Base-by-base conservation (phyloP, 148 eudicot species). In the Persicaria tinctoria region DNA sequence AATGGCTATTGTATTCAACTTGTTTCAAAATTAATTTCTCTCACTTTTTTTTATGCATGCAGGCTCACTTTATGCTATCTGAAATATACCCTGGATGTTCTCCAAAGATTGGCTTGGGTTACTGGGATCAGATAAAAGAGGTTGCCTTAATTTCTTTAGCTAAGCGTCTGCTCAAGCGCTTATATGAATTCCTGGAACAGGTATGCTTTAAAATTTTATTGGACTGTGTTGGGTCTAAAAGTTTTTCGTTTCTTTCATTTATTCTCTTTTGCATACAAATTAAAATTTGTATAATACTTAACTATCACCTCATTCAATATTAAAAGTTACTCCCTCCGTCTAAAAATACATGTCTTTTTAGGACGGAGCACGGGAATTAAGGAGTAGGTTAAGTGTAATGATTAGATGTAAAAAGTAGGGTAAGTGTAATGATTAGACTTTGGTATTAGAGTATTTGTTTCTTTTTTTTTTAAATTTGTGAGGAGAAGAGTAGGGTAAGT, bases 1-100 rank as follows among this genome's bases (percentile, higher is more conserved):
- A 51, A 51, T 27, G 20, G 7, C 1, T 57, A 57, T 18, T 57
- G 5, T 4, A 32, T 57, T 57, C 18, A 18, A 16, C 18, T 54
- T 54, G 63, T 57, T 57, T 57, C 27, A 6, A 57, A 18, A 17
- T 9, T 17, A 17, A 27, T 27, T 6, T 63, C 68, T 63, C 68
- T 10, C 68, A 7, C 16, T 32, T 63, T 18, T 18, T 10, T 63
- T 45, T 66, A 32, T 32, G 20, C 76, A 48, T 83, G 85, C 81
- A 96, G 99, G 99, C 99, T 73, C 94, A 96, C 80, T 76, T 84
- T 70, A 90, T 92, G 99, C 75, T 96, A 57, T 92, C 99, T 60
- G 99, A 92, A 81, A 96, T 96, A 73, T 96, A 92, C 81, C 99
- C 99, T 63, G 99, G 99, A 49, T 87, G 84, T 83, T 79, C 97